These are phyloP conservation scores for Oenanthe sinensis DNA, from an alignment of 129 eudicot genomes.

Conservation along the genomic window DNA sequence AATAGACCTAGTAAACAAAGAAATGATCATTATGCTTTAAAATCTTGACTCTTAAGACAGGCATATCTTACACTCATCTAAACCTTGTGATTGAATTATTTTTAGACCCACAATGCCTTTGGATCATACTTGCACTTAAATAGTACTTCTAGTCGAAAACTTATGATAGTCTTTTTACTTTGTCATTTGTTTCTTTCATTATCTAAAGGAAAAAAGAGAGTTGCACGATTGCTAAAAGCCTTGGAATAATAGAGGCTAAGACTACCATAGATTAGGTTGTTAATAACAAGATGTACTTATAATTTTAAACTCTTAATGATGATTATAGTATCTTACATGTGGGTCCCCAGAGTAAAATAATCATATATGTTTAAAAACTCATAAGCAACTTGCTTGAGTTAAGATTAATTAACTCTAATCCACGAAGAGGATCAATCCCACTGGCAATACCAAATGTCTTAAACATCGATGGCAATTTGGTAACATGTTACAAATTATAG, in stretches of 20 bases:
- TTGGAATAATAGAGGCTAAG: background rate
- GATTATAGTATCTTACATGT: background rate
- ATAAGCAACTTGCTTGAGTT: background rate
- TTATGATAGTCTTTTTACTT: background rate
- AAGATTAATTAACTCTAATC: background rate
- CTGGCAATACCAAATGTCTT: background rate
- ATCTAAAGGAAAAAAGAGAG: background rate
- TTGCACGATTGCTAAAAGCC: slow-evolving; percentile 4
- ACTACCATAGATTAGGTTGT: background rate
- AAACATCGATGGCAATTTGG: background rate
- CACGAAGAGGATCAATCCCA: background rate
- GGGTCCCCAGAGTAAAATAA: background rate
- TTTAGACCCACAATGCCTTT: slow-evolving; percentile 9
- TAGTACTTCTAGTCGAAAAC: background rate
- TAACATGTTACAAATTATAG: background rate
- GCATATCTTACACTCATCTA: slow-evolving; percentile 5
- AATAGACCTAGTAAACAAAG: background rate
- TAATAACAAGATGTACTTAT: background rate
- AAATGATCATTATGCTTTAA: slow-evolving; percentile 3
- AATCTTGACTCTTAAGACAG: slow-evolving; percentile 20
- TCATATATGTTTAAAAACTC: background rate
- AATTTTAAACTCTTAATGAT: background rate
- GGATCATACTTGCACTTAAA: slow-evolving; percentile 14
- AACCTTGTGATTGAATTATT: background rate
- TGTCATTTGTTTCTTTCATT: background rate